These are phyloP conservation scores for Oenanthe sinensis DNA, from an alignment of 129 eudicot species.

Conservation along the genomic window DNA sequence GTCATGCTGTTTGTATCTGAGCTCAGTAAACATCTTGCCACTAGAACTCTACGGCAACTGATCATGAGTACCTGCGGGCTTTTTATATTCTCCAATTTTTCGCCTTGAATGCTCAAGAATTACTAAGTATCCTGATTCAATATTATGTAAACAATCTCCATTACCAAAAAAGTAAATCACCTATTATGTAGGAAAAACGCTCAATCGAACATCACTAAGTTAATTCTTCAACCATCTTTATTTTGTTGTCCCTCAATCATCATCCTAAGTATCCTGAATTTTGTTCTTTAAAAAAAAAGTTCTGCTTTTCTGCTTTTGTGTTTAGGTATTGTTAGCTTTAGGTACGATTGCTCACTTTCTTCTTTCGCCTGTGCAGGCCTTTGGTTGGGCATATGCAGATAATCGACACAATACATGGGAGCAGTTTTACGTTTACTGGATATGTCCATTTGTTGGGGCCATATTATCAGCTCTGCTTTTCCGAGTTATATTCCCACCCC, in stretches of 20 bases:
- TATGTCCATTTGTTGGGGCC: constrained; percentile 71
- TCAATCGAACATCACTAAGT: background rate
- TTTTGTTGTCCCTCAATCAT: background rate
- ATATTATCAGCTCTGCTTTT: constrained; percentile 62
- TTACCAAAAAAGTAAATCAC: background rate
- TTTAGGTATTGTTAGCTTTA: background rate
- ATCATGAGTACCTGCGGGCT: background rate
- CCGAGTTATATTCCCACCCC: constrained; percentile 51
- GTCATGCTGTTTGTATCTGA: background rate
- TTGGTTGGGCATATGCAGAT: constrained; percentile 81
- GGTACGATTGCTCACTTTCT: background rate
- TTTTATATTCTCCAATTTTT: background rate
- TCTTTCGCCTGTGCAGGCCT: constrained; percentile 32
- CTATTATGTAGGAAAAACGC: background rate
- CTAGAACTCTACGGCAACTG: too few species aligned
- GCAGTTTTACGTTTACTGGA: constrained; percentile 78
- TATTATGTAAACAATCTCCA: background rate
- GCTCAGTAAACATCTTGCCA: background rate
- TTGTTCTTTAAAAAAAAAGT: background rate
- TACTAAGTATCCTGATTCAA: background rate
- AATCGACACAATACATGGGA: constrained; percentile 73
- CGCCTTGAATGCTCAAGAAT: too few species aligned
- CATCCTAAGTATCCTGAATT: background rate
- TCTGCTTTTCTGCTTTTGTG: background rate
- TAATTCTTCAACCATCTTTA: background rate